Conservation (phyloP, 306 rosid genomes). For the Vigna reflexopilosa region DNA sequence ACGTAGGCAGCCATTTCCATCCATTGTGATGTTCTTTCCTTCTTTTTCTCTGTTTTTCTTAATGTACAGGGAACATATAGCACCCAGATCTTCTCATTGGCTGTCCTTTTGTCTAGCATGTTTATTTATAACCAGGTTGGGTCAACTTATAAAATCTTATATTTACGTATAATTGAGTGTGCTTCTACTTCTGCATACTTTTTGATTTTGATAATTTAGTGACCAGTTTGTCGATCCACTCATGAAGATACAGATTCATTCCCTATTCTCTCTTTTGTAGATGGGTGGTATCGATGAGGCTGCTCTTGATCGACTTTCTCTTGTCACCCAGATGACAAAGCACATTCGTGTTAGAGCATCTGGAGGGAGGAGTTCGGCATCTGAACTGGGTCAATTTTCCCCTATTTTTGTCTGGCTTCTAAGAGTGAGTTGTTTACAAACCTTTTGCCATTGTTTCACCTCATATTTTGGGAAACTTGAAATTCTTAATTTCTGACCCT, state of each 20-base stretch:
- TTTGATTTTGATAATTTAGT: constrained; percentile 26
- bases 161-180: constrained; percentile 31
- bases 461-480: constrained; percentile 25
- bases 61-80: constrained; percentile 83
- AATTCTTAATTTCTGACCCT: background rate
- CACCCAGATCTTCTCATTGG: constrained; percentile 92
- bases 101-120: constrained; percentile 94
- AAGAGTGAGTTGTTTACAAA: constrained; percentile 59
- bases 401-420: constrained; percentile 89
- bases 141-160: constrained; percentile 25
- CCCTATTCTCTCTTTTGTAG: constrained; percentile 45
- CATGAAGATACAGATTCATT: background rate
- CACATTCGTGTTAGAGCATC: constrained; percentile 87
- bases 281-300: constrained; percentile 97
- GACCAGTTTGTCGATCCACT: constrained; percentile 29
- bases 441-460: background rate
- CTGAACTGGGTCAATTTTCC: constrained; percentile 81
- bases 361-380: constrained; percentile 66
- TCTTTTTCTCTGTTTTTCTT: background rate
- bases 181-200: background rate
- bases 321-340: constrained; percentile 93
- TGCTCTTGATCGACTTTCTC: constrained; percentile 92
- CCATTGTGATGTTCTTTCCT: background rate
- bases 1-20: background rate
- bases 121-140: constrained; percentile 93